Percentiles rank a stretch among this genome's conserved stretches.
phyloP scores from a whole-genome alignment of 306 rosid species.

The Quercus parvula region DNA sequence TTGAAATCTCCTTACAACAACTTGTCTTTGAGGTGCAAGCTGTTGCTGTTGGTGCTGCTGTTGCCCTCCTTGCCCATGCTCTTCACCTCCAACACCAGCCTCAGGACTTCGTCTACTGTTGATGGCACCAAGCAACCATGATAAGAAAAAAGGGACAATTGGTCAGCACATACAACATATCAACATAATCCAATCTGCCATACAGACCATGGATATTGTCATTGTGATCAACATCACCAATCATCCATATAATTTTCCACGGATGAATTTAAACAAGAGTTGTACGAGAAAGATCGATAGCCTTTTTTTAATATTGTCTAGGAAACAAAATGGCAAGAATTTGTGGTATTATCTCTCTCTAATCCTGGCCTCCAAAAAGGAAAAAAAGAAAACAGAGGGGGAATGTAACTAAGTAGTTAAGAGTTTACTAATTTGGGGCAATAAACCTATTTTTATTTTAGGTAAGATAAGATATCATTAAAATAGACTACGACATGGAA shows the following conservation, averaged over 20 bases:
- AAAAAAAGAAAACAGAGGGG: background rate
- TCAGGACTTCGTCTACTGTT: constrained; percentile 58
- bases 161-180: constrained; percentile 9
- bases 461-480: no score
- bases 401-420: background rate
- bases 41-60: constrained; percentile 66
- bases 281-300: background rate
- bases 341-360: background rate
- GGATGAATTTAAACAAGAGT: background rate
- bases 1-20: constrained; percentile 81
- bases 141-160: constrained; percentile 6
- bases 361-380: background rate
- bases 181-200: background rate
- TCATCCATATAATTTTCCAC: background rate
- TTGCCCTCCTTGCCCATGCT: constrained; percentile 70
- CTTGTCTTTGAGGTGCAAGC: constrained; percentile 79
- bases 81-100: constrained; percentile 51
- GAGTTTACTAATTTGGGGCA: background rate
- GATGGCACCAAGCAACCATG: constrained; percentile 22
- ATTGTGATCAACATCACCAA: background rate
- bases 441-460: background rate
- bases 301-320: background rate
- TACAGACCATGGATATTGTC: background rate
- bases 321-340: background rate
- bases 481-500: no score